These are phyloP conservation scores for Candida ponderosae DNA, from an alignment of 805 yeast genomes.

Conservation along the genomic window DNA sequence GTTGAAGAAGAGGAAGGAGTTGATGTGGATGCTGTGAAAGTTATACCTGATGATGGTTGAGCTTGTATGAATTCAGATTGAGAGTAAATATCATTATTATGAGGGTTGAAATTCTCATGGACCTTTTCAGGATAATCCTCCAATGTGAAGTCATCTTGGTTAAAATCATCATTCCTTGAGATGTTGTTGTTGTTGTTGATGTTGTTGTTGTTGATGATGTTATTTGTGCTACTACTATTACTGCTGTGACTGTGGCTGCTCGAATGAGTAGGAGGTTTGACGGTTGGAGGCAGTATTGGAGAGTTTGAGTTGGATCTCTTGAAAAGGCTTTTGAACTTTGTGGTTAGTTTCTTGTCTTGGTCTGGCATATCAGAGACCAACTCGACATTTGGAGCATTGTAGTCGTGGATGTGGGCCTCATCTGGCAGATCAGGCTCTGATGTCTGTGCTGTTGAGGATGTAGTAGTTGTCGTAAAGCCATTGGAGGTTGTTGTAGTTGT, in stretches of 20 bases:
- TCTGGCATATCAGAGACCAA: not conserved
- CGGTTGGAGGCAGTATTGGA: slow-evolving; percentile 10
- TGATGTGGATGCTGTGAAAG: slow-evolving; percentile 8
- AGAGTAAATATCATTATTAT: slow-evolving; percentile 2
- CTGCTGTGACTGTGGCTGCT: not conserved
- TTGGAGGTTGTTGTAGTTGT: not conserved
- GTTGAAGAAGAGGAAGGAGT: not conserved
- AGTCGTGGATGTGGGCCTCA: not conserved
- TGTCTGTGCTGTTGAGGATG: too few species aligned
- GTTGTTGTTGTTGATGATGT: slow-evolving; percentile 4
- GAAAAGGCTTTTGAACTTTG: slow-evolving; percentile 17
- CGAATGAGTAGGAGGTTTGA: not conserved
- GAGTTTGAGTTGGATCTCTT: slow-evolving; percentile 9
- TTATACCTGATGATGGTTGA: slow-evolving; percentile 2
- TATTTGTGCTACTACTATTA: too few species aligned
- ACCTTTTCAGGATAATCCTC: slow-evolving; percentile 6
- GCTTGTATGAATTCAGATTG: slow-evolving; percentile 1
- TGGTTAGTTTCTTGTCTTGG: slow-evolving; percentile 8
- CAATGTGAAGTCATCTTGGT: slow-evolving; percentile 3
- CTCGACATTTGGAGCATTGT: not conserved
- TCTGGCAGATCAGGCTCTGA: not conserved
- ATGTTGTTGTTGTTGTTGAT: slow-evolving; percentile 1
- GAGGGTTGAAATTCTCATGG: slow-evolving; percentile 1
- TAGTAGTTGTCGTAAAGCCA: not conserved
- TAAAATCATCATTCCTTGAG: slow-evolving; percentile 1